Evolutionary conservation across 345 rosid species (phyloP).

Genomic region (Rhizophora mangle): DNA sequence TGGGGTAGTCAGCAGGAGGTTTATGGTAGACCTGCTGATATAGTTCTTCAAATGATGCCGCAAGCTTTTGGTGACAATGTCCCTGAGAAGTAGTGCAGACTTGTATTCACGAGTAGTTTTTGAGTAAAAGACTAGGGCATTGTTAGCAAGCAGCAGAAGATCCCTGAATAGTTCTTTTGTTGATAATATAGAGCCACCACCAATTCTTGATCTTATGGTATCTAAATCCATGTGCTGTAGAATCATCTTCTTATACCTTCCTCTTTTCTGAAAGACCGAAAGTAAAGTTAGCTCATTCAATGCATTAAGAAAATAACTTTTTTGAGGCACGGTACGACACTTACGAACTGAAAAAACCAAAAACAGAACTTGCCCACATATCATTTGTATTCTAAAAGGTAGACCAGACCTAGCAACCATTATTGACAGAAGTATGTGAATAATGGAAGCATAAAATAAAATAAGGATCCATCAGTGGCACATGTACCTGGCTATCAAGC

Average conservation of each 20-base stretch:
- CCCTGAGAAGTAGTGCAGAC: conserved; percentile 56
- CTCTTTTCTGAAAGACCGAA: conserved; percentile 57
- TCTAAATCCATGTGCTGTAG: conserved; percentile 73
- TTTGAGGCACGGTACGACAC: conserved; percentile 36
- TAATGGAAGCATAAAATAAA: not conserved
- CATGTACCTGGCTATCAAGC: conserved; percentile 80
- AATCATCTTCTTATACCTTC: conserved; percentile 82
- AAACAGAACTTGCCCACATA: not conserved
- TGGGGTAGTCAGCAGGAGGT: conserved; percentile 23
- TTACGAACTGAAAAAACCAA: no score
- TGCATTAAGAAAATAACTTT: conserved; percentile 38
- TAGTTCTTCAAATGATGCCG: conserved; percentile 36
- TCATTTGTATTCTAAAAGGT: no score
- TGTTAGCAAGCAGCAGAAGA: conserved; percentile 65
- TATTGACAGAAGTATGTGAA: not conserved
- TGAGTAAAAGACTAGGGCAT: conserved; percentile 66
- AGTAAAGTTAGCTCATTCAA: conserved; percentile 15
- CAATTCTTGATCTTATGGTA: conserved; percentile 61
- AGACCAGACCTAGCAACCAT: no score
- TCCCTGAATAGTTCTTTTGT: conserved; percentile 61
- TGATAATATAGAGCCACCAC: conserved; percentile 38
- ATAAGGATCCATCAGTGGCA: not conserved
- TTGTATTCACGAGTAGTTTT: conserved; percentile 76
- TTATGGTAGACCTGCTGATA: conserved; percentile 22
- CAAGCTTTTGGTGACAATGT: conserved; percentile 45